Conservation (phyloP, 1,139 yeast species). For the Nakaseomyces uthaithaninus region DNA sequence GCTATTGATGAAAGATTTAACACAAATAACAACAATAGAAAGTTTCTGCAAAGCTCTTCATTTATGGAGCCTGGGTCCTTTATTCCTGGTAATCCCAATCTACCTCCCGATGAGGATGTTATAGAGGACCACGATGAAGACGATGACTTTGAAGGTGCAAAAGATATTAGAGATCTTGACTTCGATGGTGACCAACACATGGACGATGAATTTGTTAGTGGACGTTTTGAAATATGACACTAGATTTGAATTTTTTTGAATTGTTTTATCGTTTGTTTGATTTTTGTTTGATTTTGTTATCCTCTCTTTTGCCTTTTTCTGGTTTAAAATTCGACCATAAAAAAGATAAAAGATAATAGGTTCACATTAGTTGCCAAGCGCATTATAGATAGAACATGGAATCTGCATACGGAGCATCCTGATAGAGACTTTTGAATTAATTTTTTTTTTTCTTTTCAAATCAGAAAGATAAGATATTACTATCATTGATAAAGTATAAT, state of each 20-base stretch:
- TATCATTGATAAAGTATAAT: no score
- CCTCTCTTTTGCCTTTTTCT: no score
- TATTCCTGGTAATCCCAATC: conserved; percentile 68
- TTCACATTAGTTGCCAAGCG: no score
- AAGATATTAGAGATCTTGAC: conserved; percentile 17
- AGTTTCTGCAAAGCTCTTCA: conserved; percentile 30
- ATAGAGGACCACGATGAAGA: conserved; percentile 69
- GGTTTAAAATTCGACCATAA: no score
- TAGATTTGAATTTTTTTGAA: not conserved
- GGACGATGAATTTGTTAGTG: conserved; percentile 81
- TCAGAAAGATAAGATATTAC: no score
- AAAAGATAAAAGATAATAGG: no score
- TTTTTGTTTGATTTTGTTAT: not conserved
- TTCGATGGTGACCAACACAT: conserved; percentile 34
- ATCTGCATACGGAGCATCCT: no score
- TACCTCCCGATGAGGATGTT: conserved; percentile 77
- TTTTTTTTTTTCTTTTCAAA: no score
- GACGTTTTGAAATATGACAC: conserved; percentile 70
- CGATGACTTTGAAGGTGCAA: conserved; percentile 38
- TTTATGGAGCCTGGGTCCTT: conserved; percentile 56
- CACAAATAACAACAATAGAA: conserved; percentile 28
- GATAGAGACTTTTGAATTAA: no score
- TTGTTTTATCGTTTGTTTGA: not conserved
- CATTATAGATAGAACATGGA: no score
- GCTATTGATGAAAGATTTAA: conserved; percentile 77